Base-by-base conservation (phyloP, 805 yeast species). In the Kazachstania bromeliacearum region DNA sequence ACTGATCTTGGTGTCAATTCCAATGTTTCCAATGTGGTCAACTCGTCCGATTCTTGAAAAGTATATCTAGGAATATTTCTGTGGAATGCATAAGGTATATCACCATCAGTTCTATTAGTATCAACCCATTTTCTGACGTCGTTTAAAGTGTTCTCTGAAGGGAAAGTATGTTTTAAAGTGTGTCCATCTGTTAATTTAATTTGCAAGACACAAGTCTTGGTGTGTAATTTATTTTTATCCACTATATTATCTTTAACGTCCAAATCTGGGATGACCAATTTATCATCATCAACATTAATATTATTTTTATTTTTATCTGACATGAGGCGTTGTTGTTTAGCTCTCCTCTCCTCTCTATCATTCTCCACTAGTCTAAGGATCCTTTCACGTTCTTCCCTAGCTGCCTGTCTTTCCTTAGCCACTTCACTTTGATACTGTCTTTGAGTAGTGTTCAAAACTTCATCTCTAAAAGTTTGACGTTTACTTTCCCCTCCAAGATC, bases 1-100 rank as follows among this genome's bases (percentile, higher is more conserved):
- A 81, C 84, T 8, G 94, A 78, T 39, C 94, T 66, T 2, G 89
- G 88, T 12, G 73, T 67, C 35, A 87, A 61, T 16, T 74, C 76
- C 37, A 87, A 62, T 3, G 64, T 69, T 18, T 53, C 53, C 26
- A 87, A 61, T 3, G 75, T 59, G 40, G 60, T 59, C 38, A 67
- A 66, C 46, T 85, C 89, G 34, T 79, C 81, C 0, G 74, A 70
- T 4, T 68, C 70, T 2, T 76, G 61, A 41, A 79, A 85, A 0
- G 79, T 71, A 4, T 73, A 67, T 39, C 82, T 70, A 15, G 85
- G 88, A 31, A 74, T 64, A 29, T 63, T 64, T 43, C 73, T 64
- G 44, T 72, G 75, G 45, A 67, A 68, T 9, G 58, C 54, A 41
- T 60, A 67, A 36, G 75, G 67, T 1, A 62, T 57, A 23, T 60